Evolutionary conservation across 352 stramenopile species (phyloP).

Genomic region (Paralagenidium karlingii): DNA sequence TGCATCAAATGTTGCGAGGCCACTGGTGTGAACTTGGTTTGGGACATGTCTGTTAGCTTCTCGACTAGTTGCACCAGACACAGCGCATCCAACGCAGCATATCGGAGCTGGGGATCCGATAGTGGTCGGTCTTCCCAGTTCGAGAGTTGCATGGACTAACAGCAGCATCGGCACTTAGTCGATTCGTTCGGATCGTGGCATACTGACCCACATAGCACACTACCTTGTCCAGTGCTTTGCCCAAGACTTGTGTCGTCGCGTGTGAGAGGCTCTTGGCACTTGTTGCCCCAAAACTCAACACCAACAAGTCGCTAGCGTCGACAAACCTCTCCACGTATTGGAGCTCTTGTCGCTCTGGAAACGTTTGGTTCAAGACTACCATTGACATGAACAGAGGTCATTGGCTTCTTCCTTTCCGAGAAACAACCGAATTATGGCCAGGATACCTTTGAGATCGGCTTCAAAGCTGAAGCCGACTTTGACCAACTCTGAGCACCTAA

Average conservation of each 20-base stretch:
- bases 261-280: slow-evolving; percentile 32
- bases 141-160: slow-evolving; percentile 69
- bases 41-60: too few relatives aligned
- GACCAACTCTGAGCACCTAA: slow-evolving; percentile 18
- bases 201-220: too few relatives aligned
- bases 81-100: slow-evolving; percentile 48
- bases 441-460: slow-evolving; percentile 46
- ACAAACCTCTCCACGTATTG: slow-evolving; percentile 21
- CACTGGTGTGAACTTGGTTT: too few relatives aligned
- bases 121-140: slow-evolving; percentile 54
- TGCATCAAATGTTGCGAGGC: too few relatives aligned
- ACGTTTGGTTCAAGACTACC: slow-evolving; percentile 49
- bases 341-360: slow-evolving; percentile 35
- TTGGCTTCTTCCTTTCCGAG: background rate
- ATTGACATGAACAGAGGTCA: background rate
- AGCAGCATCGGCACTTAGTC: too few relatives aligned
- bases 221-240: slow-evolving; percentile 55
- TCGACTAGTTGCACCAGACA: slow-evolving; percentile 41
- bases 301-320: slow-evolving; percentile 12
- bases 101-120: slow-evolving; percentile 25
- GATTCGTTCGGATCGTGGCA: too few relatives aligned
- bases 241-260: slow-evolving; percentile 19
- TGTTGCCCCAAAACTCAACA: slow-evolving; percentile 3
- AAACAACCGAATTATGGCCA: background rate
- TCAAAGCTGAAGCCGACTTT: slow-evolving; percentile 60